phyloP scores from a whole-genome alignment of 2,329 filamentous ascomycete genomes.

The Ilyonectria sp. region DNA sequence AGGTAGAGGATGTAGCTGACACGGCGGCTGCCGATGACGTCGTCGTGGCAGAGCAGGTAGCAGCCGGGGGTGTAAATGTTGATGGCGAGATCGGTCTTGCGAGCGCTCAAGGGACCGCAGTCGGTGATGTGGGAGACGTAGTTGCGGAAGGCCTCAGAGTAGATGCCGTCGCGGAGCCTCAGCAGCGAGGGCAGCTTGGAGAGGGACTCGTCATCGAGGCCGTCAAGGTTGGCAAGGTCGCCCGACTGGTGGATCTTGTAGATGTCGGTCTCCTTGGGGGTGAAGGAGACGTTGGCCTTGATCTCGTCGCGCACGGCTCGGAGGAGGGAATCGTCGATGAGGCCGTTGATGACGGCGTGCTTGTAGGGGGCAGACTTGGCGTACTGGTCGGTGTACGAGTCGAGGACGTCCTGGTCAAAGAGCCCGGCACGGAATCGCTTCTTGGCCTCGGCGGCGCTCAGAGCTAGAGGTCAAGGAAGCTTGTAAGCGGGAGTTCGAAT shows the following conservation, averaged over 20 bases:
- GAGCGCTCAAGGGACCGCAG: conserved; percentile 88
- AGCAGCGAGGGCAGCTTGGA: conserved; percentile 91
- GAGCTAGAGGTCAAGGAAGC: conserved; percentile 53
- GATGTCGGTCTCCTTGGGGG: conserved; percentile 98
- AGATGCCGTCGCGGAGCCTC: conserved; percentile 91
- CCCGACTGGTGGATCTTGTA: conserved; percentile 99
- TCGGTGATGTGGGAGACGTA: conserved; percentile 90
- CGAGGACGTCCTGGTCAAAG: conserved; percentile 72
- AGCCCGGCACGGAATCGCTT: conserved; percentile 76
- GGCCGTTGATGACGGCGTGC: conserved; percentile 87
- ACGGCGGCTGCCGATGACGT: conserved; percentile 96
- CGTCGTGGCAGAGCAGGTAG: conserved; percentile 96
- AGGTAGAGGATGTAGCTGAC: conserved; percentile 98
- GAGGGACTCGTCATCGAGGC: conserved; percentile 88
- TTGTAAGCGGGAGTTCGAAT: conserved; percentile 32
- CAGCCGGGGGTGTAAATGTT: conserved; percentile 98
- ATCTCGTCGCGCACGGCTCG: conserved; percentile 92
- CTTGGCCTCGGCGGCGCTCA: conserved; percentile 65
- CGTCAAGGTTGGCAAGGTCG: conserved; percentile 96
- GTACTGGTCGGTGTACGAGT: conserved; percentile 74
- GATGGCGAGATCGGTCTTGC: conserved; percentile 99
- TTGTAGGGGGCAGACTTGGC: conserved; percentile 82
- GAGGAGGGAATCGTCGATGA: conserved; percentile 86
- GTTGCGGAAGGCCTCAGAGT: conserved; percentile 89
- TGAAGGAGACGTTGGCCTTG: conserved; percentile 91